Evolutionary conservation across 768 basidiomycete species (phyloP).

Genomic region (Psilocybe cyanescens): DNA sequence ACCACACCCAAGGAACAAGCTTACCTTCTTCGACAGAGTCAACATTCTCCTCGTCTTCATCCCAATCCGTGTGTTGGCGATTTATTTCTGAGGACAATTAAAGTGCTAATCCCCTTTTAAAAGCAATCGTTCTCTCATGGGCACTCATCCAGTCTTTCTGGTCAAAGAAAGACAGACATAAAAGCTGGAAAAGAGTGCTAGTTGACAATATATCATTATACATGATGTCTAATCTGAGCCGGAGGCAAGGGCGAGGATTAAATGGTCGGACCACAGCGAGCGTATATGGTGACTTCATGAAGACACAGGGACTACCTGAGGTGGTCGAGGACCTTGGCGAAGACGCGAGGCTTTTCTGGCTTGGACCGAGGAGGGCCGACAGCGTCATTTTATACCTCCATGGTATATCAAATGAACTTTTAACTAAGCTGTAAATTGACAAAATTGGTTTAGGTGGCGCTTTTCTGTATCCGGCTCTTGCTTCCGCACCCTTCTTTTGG

Average conservation of each 20-base stretch:
- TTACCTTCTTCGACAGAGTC: background rate
- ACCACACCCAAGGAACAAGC: background rate
- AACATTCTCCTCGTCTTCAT: background rate
- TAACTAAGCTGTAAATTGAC: background rate
- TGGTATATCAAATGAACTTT: constrained; percentile 8
- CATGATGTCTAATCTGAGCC: constrained; percentile 5
- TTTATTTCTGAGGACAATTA: background rate
- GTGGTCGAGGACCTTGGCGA: constrained; percentile 25
- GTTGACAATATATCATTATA: background rate
- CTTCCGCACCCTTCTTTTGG: constrained; percentile 17
- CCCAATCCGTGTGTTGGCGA: background rate
- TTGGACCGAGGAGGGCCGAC: constrained; percentile 17
- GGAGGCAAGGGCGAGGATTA: constrained; percentile 16
- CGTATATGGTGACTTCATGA: constrained; percentile 23
- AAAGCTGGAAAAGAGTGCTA: constrained; percentile 12
- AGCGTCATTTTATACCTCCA: constrained; percentile 21
- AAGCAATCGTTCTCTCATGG: constrained; percentile 18
- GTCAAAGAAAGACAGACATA: constrained; percentile 10
- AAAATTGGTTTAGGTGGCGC: constrained; percentile 17
- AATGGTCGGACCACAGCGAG: constrained; percentile 19
- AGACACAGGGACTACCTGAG: constrained; percentile 15
- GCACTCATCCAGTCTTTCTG: constrained; percentile 15
- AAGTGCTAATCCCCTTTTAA: background rate
- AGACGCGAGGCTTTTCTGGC: constrained; percentile 19
- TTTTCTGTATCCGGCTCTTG: constrained; percentile 10